Conservation (phyloP, 352 stramenopile genomes). For the Phytopythium litorale region DNA sequence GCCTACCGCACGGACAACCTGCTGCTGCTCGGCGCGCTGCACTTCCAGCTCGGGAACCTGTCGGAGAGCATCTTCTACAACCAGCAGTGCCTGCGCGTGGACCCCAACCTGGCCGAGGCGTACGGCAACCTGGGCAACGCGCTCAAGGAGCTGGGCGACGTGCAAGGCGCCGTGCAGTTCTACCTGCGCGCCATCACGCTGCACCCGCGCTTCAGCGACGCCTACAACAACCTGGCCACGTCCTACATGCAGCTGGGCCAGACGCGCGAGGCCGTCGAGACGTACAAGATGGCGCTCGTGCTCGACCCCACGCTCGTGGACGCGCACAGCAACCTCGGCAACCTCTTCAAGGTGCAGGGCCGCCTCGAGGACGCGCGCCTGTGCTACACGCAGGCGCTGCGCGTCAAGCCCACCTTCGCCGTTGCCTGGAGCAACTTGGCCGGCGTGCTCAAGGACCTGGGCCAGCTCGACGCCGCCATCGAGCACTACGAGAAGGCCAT, state of each 20-base stretch:
- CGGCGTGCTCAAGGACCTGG: conserved; percentile 89
- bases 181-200: conserved; percentile 93
- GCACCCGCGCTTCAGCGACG: conserved; percentile 88
- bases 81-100: conserved; percentile 91
- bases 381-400: conserved; percentile 91
- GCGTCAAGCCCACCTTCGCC: conserved; percentile 85
- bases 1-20: conserved; percentile 90
- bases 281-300: conserved; percentile 93
- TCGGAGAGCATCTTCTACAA: conserved; percentile 95
- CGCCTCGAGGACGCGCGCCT: conserved; percentile 81
- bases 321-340: conserved; percentile 94
- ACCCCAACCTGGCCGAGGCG: conserved; percentile 90
- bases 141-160: conserved; percentile 92
- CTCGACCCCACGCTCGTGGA: conserved; percentile 88
- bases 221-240: conserved; percentile 92
- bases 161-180: conserved; percentile 89
- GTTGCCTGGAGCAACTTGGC: conserved; percentile 93
- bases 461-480: conserved; percentile 74
- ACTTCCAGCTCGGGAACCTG: conserved; percentile 93
- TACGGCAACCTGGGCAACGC: conserved; percentile 94
- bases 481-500: conserved; percentile 87
- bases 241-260: conserved; percentile 92
- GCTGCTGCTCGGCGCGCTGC: conserved; percentile 89
- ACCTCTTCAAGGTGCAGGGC: conserved; percentile 90
- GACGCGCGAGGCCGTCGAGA: conserved; percentile 87